phyloP scores from a whole-genome alignment of 257 asterid species.

The Solanum chilense region DNA sequence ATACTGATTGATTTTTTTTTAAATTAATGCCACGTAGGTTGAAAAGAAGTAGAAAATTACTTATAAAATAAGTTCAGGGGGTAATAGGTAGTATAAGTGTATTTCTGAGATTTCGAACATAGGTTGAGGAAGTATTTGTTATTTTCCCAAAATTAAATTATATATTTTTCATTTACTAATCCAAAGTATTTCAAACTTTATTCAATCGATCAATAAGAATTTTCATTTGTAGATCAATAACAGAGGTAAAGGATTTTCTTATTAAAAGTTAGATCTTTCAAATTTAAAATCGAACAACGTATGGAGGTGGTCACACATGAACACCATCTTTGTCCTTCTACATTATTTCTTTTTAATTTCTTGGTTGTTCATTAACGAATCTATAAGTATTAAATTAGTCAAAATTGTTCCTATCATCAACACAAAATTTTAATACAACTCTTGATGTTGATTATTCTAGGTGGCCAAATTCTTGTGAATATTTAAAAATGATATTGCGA shows the following conservation, averaged over 20 bases:
- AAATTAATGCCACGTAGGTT: fast-evolving
- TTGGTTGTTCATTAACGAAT: background rate
- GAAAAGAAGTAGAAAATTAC: too few relatives aligned
- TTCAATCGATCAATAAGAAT: background rate
- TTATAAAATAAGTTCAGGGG: too few relatives aligned
- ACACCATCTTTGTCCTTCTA: background rate
- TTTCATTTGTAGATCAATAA: background rate
- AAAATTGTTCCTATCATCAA: background rate
- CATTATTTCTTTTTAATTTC: background rate
- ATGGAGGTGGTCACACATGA: background rate
- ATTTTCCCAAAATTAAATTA: too few relatives aligned
- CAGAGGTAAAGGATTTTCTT: background rate
- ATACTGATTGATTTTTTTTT: too few relatives aligned
- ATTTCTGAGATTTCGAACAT: too few relatives aligned
- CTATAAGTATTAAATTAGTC: background rate
- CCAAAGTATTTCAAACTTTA: too few relatives aligned
- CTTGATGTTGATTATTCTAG: background rate
- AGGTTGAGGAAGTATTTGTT: too few relatives aligned
- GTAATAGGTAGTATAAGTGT: too few relatives aligned
- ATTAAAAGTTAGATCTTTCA: background rate
- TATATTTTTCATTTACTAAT: too few relatives aligned
- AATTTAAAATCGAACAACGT: background rate
- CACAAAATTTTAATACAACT: background rate
- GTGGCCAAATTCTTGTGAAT: background rate
- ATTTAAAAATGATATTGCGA: background rate